Percentiles rank a stretch among this genome's conserved stretches.
Conservation (phyloP, 495 filamentous ascomycete genomes). For the Daldinia concentrica region DNA sequence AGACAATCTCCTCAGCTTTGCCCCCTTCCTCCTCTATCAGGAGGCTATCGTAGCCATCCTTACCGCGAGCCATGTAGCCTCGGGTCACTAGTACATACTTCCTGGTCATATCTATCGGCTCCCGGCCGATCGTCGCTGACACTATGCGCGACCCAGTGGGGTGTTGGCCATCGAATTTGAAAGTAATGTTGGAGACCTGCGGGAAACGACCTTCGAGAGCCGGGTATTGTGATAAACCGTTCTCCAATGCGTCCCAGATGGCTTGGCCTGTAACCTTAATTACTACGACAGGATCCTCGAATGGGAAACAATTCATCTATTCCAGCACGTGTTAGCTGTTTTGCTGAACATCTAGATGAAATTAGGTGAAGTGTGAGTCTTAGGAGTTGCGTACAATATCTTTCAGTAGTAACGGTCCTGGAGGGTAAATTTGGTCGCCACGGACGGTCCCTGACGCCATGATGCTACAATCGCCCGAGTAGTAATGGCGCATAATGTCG, state of each 20-base stretch:
- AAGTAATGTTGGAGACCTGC: constrained; percentile 83
- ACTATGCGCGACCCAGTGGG: constrained; percentile 69
- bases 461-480: constrained; percentile 78
- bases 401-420: constrained; percentile 76
- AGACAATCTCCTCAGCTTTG: constrained; percentile 76
- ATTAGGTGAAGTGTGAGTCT: background rate
- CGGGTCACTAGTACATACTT: constrained; percentile 77
- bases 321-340: constrained; percentile 31
- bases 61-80: constrained; percentile 87
- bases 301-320: constrained; percentile 77
- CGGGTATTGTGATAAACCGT: constrained; percentile 79
- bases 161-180: constrained; percentile 69
- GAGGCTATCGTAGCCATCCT: constrained; percentile 82
- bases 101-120: constrained; percentile 65
- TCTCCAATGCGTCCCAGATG: constrained; percentile 81
- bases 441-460: constrained; percentile 91
- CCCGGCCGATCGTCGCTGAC: constrained; percentile 66
- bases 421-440: constrained; percentile 87
- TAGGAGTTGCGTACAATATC: constrained; percentile 64
- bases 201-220: constrained; percentile 83
- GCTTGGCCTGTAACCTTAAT: constrained; percentile 71
- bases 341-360: constrained; percentile 24
- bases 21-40: constrained; percentile 75
- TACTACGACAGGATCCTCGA: constrained; percentile 89
- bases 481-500: constrained; percentile 87